Base-by-base conservation (phyloP, 1,284 basidiomycete species). In the Trichosporon sp. region DNA sequence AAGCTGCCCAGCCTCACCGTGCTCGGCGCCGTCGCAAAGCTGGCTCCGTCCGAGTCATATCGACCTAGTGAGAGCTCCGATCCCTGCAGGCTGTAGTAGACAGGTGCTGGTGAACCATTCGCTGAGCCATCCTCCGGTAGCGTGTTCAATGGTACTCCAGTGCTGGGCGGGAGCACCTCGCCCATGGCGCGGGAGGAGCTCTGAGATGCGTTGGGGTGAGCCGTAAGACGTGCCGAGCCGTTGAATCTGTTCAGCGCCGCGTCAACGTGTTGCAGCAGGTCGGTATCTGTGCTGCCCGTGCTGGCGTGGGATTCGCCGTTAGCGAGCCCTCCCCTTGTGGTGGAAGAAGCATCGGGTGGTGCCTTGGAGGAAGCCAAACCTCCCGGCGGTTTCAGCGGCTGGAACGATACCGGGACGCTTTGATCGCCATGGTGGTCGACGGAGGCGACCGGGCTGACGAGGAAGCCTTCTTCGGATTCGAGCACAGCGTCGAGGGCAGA, bases 401-500 rank as follows among this genome's bases (percentile, higher is more conserved):
- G 51, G 8, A 21, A 54, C 14, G 51, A 21, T 7, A 54, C n/a
- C 19, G n/a, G 51, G 11, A 3, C 51, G 51, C 51, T 19, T 6
- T 4, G 48, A 21, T 26, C 51, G 19, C 51, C 51, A 10, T 63
- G 59, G n/a, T 63, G 12, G 12, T 31, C 21, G 12, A 16, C 59
- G 14, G 21, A 63, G 1, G 59, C 59, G 16, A 63, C 31, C 31
- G 59, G 31, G 32, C 32, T 37, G 32, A 63, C 59, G 16, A 14
- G n/a, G 59, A 63, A 63, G 14, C 21, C 59, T 11, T 16, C 59
- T n/a, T 63, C 59, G 14, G 32, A 37, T n/a, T 63, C 59, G 8
- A 63, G 31, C 32, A 63, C 59, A 11, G 59, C 59, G 32, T 63
- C 59, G 59, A 63, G 59, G 8, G 59, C 59, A 4, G 19, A 16